A percentile compares a stretch with the other conserved stretches of the same genome.
phyloP scores from a whole-genome alignment of 176 grass and related monocot species.

The Dactylis glomerata region DNA sequence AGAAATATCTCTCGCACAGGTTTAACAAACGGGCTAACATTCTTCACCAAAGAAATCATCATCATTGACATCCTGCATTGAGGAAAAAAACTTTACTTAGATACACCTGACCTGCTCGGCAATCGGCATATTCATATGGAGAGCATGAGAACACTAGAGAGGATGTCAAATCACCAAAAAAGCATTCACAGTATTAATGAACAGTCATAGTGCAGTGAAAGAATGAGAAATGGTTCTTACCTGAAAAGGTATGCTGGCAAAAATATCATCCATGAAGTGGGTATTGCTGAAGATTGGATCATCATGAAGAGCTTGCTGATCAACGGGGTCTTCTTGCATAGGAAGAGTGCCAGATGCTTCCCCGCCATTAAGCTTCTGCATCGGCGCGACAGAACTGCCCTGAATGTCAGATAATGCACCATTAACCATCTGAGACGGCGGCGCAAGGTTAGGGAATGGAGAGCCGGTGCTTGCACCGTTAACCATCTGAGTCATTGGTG shows the following conservation, averaged over 20 bases:
- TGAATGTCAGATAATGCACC: constrained; percentile 1
- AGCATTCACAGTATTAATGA: neutral
- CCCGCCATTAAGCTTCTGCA: neutral
- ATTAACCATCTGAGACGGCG: neutral
- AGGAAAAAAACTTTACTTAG: neutral
- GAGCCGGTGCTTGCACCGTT: constrained; percentile 23
- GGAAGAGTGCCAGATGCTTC: neutral
- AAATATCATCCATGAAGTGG: neutral
- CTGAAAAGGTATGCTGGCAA: neutral
- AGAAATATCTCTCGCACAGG: too few relatives aligned
- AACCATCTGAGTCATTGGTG: neutral
- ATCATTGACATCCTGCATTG: neutral
- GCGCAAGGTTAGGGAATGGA: neutral
- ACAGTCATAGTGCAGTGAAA: neutral
- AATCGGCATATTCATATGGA: neutral
- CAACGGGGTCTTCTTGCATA: neutral
- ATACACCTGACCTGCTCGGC: neutral
- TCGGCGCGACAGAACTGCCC: neutral
- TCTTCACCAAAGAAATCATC: neutral
- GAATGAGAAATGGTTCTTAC: constrained; percentile 7
- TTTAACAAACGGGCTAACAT: neutral
- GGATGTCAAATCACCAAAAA: too few relatives aligned
- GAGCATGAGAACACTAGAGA: neutral
- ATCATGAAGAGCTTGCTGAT: constrained; percentile 1
- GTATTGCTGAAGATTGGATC: neutral